Evolutionary conservation across 768 basidiomycete species (phyloP), one percentile per base, ranked within the genome.

Genomic region (Suillus lakei): DNA sequence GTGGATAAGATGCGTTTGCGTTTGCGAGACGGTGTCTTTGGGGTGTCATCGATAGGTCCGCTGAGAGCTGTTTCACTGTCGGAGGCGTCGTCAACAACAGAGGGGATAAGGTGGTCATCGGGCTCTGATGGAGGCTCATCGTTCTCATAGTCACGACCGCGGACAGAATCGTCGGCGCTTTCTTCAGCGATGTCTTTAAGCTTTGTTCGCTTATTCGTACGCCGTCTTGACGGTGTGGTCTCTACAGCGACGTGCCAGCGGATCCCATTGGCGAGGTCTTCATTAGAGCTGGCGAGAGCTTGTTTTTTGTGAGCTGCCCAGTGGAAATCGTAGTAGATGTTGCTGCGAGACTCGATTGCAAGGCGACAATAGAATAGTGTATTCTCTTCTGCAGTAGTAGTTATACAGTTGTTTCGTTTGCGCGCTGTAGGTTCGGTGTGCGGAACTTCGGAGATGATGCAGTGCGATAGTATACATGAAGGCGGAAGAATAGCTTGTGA

Each of bases 311-410:
- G 87, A 15, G 65, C 66, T 39, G 82, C 79, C 91, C 91, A 92
- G 53, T 83, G 68, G 66, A 92, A 83, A 3, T 82, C 77, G 68
- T 88, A 92, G 76, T 85, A 92, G 1, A 91, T 67, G 10, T 90
- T 88, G 23, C 85, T 84, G 51, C 77, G 80, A 1, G 86, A 79
- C 68, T 91, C 82, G 13, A 89, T 80, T 4, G 90, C 91, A 18
- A 83, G 78, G 18, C 79, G 80, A 68, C 91, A 93, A 67, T 82
- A 84, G 69, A 87, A 91, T 1, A 62, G 67, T 21, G 74, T 70
- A 3, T 70, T 60, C n/a, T 78, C 72, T 16, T 65, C 65, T 23
- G 64, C 30, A 36, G 51, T 59, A 21, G 34, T 69, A 66, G 21
- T 72, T 53, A 26, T 67, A 69, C n/a, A 70, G 70, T 65, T 70